Evolutionary conservation across 495 filamentous ascomycete genomes (phyloP).

Genomic region (Endocarpon pusillum): DNA sequence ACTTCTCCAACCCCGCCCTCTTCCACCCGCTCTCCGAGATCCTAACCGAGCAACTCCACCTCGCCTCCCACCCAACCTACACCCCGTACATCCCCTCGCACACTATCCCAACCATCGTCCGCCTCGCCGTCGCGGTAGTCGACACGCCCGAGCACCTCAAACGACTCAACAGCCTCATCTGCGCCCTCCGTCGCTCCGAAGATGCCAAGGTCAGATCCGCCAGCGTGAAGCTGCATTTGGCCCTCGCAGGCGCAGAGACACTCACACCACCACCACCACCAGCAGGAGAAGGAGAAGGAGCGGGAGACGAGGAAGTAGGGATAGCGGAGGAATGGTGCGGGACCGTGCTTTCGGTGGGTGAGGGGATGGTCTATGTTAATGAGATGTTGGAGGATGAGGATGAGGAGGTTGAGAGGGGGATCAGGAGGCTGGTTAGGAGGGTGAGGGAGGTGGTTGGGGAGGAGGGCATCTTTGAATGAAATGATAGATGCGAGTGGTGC

Average conservation of each 20-base stretch:
- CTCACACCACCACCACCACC: slow-evolving; percentile 61
- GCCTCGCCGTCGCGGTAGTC: slow-evolving; percentile 54
- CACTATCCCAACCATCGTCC: slow-evolving; percentile 43
- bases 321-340: no score
- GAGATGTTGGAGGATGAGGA: slow-evolving; percentile 94
- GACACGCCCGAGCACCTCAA: slow-evolving; percentile 80
- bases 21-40: slow-evolving; percentile 52
- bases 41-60: slow-evolving; percentile 49
- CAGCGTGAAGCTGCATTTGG: slow-evolving; percentile 61
- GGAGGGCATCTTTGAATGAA: slow-evolving; percentile 24
- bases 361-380: slow-evolving; percentile 88
- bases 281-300: no score
- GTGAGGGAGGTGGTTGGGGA: slow-evolving; percentile 81
- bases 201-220: slow-evolving; percentile 49
- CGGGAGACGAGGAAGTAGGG: no score
- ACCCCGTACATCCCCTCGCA: slow-evolving; percentile 26
- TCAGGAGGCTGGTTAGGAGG: slow-evolving; percentile 64
- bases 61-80: slow-evolving; percentile 27
- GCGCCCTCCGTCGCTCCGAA: slow-evolving; percentile 47
- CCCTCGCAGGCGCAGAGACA: slow-evolving; percentile 87
- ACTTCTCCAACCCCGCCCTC: slow-evolving; percentile 82
- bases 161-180: slow-evolving; percentile 62
- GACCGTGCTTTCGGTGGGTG: no score
- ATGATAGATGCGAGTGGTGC: slow-evolving; percentile 16
- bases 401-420: slow-evolving; percentile 76